Evolutionary conservation across 306 rosid genomes (phyloP).

Genomic region (Cucumis cinereus): DNA sequence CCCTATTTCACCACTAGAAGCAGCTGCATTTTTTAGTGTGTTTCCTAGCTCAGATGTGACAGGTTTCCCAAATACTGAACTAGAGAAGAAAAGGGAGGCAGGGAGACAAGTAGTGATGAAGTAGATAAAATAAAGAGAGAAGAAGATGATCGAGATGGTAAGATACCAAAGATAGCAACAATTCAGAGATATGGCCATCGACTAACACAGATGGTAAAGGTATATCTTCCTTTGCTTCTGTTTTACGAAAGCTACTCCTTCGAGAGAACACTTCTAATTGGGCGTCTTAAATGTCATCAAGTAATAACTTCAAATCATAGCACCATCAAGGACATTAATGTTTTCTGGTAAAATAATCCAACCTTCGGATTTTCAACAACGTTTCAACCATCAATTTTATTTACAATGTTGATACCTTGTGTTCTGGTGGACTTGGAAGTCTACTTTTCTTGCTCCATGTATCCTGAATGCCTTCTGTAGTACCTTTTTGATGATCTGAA

Average conservation of each 20-base stretch:
- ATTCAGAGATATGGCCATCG: neutral
- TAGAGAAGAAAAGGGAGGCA: neutral
- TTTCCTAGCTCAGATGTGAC: neutral
- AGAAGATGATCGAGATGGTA: neutral
- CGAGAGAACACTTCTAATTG: neutral
- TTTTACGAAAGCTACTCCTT: neutral
- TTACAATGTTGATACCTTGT: constrained; percentile 38
- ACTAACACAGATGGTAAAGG: neutral
- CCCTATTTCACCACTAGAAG: neutral
- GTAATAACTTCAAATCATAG: neutral
- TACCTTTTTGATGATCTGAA: constrained; percentile 20
- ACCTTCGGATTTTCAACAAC: neutral
- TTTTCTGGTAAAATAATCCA: neutral
- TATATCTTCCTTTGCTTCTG: neutral
- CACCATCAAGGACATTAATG: neutral
- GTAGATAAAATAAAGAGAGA: neutral
- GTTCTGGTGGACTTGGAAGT: constrained; percentile 60
- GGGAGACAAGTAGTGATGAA: neutral
- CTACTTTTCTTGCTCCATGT: constrained; percentile 29
- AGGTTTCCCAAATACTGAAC: neutral
- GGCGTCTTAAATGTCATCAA: neutral
- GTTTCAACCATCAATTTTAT: neutral
- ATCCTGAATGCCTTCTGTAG: constrained; percentile 37
- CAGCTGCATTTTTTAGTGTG: neutral
- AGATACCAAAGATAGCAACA: neutral